Evolutionary conservation across 2,329 filamentous ascomycete genomes (phyloP).

Genomic region (Metarhizium humberi): DNA sequence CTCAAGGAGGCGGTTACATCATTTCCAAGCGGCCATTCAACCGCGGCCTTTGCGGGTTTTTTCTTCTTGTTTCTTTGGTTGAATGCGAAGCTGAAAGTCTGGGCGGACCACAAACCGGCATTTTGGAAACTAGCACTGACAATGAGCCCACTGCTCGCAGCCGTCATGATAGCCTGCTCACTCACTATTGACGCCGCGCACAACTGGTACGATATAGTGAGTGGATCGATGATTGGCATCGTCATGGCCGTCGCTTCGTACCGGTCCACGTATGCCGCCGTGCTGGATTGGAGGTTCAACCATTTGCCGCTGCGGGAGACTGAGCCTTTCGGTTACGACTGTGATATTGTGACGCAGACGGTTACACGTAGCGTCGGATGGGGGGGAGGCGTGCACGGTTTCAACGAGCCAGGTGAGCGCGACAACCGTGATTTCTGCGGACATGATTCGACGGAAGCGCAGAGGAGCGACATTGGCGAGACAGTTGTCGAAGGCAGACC

Average conservation of each 20-base stretch:
- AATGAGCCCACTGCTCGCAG: slow-evolving; percentile 50
- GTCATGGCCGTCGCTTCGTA: slow-evolving; percentile 54
- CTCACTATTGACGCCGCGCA: slow-evolving; percentile 58
- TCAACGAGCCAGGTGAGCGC: background rate
- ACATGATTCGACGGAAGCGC: background rate
- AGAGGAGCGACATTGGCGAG: background rate
- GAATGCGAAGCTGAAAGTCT: slow-evolving; percentile 65
- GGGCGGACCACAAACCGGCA: slow-evolving; percentile 53
- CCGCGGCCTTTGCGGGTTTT: slow-evolving; percentile 53
- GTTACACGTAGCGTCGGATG: slow-evolving; percentile 16
- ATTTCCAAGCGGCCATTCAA: slow-evolving; percentile 61
- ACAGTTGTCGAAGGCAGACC: no score
- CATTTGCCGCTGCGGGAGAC: slow-evolving; percentile 51
- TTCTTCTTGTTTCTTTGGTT: slow-evolving; percentile 59
- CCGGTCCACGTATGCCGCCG: slow-evolving; percentile 55
- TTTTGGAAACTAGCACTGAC: slow-evolving; percentile 57
- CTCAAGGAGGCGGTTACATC: slow-evolving; percentile 55
- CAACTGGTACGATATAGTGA: slow-evolving; percentile 61
- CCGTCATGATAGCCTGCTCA: slow-evolving; percentile 48
- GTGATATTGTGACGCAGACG: slow-evolving; percentile 12
- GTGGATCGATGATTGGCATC: slow-evolving; percentile 54
- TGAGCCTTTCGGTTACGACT: slow-evolving; percentile 7
- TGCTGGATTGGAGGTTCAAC: slow-evolving; percentile 61
- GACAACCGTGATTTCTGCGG: background rate
- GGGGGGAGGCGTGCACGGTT: slow-evolving; percentile 11